These are phyloP conservation scores for Phytopythium delawarense DNA, from an alignment of 352 stramenopile species.

Conservation along the genomic window DNA sequence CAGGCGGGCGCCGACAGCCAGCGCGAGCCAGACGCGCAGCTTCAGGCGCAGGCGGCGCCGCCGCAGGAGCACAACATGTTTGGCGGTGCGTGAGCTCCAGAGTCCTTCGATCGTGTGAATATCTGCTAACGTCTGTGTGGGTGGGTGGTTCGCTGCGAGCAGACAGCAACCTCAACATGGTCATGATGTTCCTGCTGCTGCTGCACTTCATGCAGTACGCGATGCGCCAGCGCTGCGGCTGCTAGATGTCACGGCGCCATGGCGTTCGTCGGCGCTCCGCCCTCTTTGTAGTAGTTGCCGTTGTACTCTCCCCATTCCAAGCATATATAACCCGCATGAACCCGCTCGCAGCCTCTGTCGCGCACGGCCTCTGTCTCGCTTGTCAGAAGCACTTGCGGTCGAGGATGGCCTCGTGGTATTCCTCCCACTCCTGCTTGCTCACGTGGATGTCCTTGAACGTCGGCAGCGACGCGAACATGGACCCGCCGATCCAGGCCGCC, in stretches of 20 bases:
- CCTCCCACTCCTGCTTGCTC: conserved; percentile 88
- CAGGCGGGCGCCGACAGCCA: conserved; percentile 12
- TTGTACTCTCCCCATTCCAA: background rate
- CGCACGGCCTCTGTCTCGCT: background rate
- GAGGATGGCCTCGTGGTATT: conserved; percentile 84
- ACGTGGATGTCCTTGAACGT: conserved; percentile 89
- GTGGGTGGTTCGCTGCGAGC: background rate
- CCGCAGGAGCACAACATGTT: conserved; percentile 78
- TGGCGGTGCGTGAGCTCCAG: conserved; percentile 36
- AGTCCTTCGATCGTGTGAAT: too few species aligned
- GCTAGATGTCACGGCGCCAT: conserved; percentile 26
- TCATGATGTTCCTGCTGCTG: conserved; percentile 83
- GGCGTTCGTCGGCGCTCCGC: background rate
- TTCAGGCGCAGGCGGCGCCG: conserved; percentile 12
- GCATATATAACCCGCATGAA: background rate
- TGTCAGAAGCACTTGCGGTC: conserved; percentile 81
- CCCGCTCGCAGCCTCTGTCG: background rate
- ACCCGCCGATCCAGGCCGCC: conserved; percentile 87
- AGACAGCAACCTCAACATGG: conserved; percentile 82
- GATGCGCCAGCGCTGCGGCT: conserved; percentile 80
- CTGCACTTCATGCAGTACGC: conserved; percentile 87
- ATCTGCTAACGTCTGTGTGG: background rate
- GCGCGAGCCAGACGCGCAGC: conserved; percentile 10
- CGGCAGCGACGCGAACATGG: conserved; percentile 84
- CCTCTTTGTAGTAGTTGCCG: background rate